A percentile compares a stretch with the other conserved stretches of the same genome.
These are phyloP conservation scores for Zalaria obscura DNA, from an alignment of 2,329 filamentous ascomycete species.

Conservation along the genomic window DNA sequence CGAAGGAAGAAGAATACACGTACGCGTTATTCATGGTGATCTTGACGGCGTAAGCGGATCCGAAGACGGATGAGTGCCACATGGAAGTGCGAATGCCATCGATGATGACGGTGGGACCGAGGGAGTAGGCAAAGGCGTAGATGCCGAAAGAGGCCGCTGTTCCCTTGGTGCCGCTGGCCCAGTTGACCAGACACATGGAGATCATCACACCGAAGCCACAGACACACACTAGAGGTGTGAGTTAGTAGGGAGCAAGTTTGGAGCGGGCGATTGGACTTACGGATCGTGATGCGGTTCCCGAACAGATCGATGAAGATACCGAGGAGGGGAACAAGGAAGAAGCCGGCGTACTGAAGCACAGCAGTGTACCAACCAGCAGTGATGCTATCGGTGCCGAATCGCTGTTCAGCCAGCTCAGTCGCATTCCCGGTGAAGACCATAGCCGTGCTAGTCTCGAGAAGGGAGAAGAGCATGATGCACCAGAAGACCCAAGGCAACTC, in stretches of 20 bases:
- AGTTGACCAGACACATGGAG: constrained; percentile 41
- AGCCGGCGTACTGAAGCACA: constrained; percentile 40
- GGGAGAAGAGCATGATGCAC: constrained; percentile 38
- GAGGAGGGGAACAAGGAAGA: constrained; percentile 43
- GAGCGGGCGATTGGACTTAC: too few species aligned
- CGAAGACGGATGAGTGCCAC: constrained; percentile 47
- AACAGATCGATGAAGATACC: constrained; percentile 43
- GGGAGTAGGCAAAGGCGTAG: constrained; percentile 39
- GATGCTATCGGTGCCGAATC: constrained; percentile 40
- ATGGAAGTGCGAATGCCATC: constrained; percentile 46
- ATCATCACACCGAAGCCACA: constrained; percentile 38
- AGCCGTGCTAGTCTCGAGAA: constrained; percentile 45
- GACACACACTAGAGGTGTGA: constrained; percentile 15
- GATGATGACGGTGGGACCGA: constrained; percentile 46
- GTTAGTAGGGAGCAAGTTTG: too few species aligned
- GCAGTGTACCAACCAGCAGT: constrained; percentile 48
- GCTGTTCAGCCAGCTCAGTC: constrained; percentile 46
- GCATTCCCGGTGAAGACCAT: constrained; percentile 42
- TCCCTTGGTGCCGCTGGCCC: constrained; percentile 32
- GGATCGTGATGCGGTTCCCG: constrained; percentile 36
- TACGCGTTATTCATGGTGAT: constrained; percentile 46
- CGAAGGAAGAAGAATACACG: constrained; percentile 4
- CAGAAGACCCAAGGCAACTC: constrained; percentile 47
- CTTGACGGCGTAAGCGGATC: constrained; percentile 45
- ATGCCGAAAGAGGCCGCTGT: constrained; percentile 47